Percentiles rank a stretch among this genome's conserved stretches.
phyloP scores from a whole-genome alignment of 257 asterid genomes.

The Ophiorrhiza pumila region DNA sequence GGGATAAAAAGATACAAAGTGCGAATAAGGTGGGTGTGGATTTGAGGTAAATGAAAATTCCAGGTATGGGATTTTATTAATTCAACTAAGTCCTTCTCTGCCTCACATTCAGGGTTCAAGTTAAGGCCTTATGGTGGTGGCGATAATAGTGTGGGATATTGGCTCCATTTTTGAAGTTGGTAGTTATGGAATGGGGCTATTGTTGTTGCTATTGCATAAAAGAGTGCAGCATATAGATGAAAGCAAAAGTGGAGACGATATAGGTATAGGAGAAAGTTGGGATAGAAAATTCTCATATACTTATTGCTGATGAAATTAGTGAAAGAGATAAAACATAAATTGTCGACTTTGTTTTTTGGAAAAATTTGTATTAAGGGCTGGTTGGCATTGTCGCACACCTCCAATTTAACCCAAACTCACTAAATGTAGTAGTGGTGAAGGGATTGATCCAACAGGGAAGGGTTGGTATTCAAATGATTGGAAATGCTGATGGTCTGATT shows the following conservation, averaged over 20 bases:
- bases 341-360: too few species aligned
- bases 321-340: too few species aligned
- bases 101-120: neutral
- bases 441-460: too few species aligned
- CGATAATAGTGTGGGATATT: neutral
- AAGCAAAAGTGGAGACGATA: neutral
- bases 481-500: too few species aligned
- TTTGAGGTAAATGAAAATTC: slow-evolving; percentile 51
- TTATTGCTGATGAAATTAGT: too few species aligned
- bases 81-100: slow-evolving; percentile 41
- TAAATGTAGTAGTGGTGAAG: too few species aligned
- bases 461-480: too few species aligned
- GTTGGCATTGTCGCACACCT: too few species aligned
- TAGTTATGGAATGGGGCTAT: neutral
- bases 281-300: slow-evolving; percentile 4
- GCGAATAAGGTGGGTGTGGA: slow-evolving; percentile 64
- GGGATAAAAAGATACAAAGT: slow-evolving; percentile 41
- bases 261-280: neutral
- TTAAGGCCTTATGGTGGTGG: neutral
- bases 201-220: neutral
- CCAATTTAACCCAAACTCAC: too few species aligned
- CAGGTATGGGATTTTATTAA: slow-evolving; percentile 49
- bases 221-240: neutral
- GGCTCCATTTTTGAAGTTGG: neutral
- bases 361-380: too few species aligned